A percentile compares a stretch with the other conserved stretches of the same genome.
Evolutionary conservation across 441 rosid species (phyloP).

Genomic region (Pelargonium cotyledonis): DNA sequence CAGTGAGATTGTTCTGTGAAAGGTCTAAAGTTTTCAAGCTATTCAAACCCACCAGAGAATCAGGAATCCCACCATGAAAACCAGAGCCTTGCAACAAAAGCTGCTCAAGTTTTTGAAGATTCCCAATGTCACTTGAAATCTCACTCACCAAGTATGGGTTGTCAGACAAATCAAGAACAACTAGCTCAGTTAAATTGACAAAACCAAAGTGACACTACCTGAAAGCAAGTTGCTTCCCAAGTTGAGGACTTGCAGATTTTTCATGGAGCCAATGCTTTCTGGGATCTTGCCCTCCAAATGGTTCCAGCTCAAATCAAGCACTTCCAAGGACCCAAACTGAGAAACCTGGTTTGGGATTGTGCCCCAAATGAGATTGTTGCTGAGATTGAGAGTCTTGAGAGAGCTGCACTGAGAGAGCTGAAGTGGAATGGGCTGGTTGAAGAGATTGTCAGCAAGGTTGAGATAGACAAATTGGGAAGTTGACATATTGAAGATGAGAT

Average conservation of each 20-base stretch:
- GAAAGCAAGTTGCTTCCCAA: conserved; percentile 58
- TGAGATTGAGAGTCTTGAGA: conserved; percentile 69
- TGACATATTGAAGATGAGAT: conserved; percentile 62
- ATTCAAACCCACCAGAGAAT: conserved; percentile 39
- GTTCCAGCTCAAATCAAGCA: conserved; percentile 67
- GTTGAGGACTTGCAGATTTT: conserved; percentile 48
- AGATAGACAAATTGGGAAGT: conserved; percentile 53
- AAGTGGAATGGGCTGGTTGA: conserved; percentile 80
- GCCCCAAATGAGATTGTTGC: conserved; percentile 88
- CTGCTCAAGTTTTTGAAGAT: conserved; percentile 49
- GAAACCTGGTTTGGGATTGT: conserved; percentile 84
- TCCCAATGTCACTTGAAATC: conserved; percentile 49
- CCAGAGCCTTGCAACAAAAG: conserved; percentile 52
- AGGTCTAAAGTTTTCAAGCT: conserved; percentile 48
- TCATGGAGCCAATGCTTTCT: conserved; percentile 40
- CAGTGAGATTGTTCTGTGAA: conserved; percentile 53
- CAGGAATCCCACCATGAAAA: conserved; percentile 53
- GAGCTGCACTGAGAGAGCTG: conserved; percentile 63
- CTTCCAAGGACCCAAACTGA: conserved; percentile 47
- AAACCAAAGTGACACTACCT: conserved; percentile 43
- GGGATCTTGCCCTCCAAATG: conserved; percentile 65
- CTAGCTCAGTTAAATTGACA: conserved; percentile 50
- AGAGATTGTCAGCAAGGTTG: conserved; percentile 68
- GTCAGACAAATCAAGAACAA: conserved; percentile 58
- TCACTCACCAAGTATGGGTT: conserved; percentile 43